These are phyloP conservation scores for Camellia lanceoleosa DNA, from an alignment of 148 eudicot species.

Conservation along the genomic window DNA sequence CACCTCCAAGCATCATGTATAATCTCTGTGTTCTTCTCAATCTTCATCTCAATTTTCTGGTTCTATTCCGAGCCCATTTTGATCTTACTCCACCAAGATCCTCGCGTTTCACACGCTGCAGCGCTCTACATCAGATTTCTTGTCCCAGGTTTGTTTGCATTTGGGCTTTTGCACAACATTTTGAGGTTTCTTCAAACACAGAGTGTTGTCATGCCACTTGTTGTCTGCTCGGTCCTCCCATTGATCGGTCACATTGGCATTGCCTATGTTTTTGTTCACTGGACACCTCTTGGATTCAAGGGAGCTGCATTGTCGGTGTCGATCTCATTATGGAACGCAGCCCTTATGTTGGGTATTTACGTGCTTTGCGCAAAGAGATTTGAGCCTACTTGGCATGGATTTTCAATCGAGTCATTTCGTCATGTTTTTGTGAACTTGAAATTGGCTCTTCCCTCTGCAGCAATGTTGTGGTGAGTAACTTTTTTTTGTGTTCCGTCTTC, in stretches of 20 bases:
- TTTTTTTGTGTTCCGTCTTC: not conserved
- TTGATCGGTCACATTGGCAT: slow-evolving; percentile 45
- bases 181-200: slow-evolving; percentile 80
- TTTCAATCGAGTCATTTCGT: slow-evolving; percentile 43
- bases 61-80: slow-evolving; percentile 62
- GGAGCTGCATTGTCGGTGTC: slow-evolving; percentile 76
- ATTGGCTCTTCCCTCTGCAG: slow-evolving; percentile 77
- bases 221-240: slow-evolving; percentile 51
- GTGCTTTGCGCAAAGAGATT: slow-evolving; percentile 39
- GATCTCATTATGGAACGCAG: slow-evolving; percentile 52
- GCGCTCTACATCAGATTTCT: slow-evolving; percentile 55
- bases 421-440: slow-evolving; percentile 39
- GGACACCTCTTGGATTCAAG: slow-evolving; percentile 39
- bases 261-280: slow-evolving; percentile 40
- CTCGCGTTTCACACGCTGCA: slow-evolving; percentile 48
- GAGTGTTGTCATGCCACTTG: slow-evolving; percentile 54
- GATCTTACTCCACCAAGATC: slow-evolving; percentile 55
- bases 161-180: slow-evolving; percentile 54
- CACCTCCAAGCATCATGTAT: slow-evolving; percentile 83
- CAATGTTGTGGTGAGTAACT: slow-evolving; percentile 69
- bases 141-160: slow-evolving; percentile 66
- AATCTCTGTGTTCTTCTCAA: slow-evolving; percentile 51
- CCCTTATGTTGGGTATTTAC: slow-evolving; percentile 35
- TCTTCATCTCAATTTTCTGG: slow-evolving; percentile 65
- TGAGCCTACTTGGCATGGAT: slow-evolving; percentile 54